Base-by-base conservation (phyloP, 1,284 basidiomycete genomes). In the Trametes polyzona region DNA sequence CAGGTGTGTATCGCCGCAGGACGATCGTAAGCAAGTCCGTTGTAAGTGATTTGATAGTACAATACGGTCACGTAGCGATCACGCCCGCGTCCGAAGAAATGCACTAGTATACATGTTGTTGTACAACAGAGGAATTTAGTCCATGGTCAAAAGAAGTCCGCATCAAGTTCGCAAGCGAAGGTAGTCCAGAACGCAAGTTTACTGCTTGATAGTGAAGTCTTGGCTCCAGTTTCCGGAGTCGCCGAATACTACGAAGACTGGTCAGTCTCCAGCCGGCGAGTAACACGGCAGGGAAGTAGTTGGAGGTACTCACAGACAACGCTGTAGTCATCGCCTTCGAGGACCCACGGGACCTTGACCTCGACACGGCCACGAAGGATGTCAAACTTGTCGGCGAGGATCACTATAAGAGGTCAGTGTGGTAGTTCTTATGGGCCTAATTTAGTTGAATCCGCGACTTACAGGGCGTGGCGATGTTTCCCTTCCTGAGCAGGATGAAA, bases 401-500 rank as follows among this genome's bases (percentile, higher is more conserved):
- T 55, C 32, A 60, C 58, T 56, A 23, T 6, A 27, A n/a, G 11
- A 19, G 35, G 30, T 16, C 21, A 30, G n/a, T 21, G 37, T 33
- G 40, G 39, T 11, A n/a, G n/a, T n/a, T n/a, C n/a, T n/a, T n/a
- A n/a, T n/a, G n/a, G n/a, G n/a, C n/a, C n/a, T n/a, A n/a, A n/a
- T n/a, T n/a, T n/a, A n/a, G n/a, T n/a, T n/a, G n/a, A n/a, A n/a
- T n/a, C n/a, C n/a, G n/a, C n/a, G n/a, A 63, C 64, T 32, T 50
- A 73, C 68, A 33, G 47, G 64, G 65, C 39, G 67, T 67, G 5
- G 75, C 75, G 14, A 36, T 29, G 27, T 64, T 58, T 17, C 67
- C 70, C 46, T 74, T 67, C 46, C 78, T 68, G 32, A 82, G 70
- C 51, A 69, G 68, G 44, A 83, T 71, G 52, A 51, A 23, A 21